Base-by-base conservation (phyloP, 352 stramenopile species). In the Blastocystis sp. region DNA sequence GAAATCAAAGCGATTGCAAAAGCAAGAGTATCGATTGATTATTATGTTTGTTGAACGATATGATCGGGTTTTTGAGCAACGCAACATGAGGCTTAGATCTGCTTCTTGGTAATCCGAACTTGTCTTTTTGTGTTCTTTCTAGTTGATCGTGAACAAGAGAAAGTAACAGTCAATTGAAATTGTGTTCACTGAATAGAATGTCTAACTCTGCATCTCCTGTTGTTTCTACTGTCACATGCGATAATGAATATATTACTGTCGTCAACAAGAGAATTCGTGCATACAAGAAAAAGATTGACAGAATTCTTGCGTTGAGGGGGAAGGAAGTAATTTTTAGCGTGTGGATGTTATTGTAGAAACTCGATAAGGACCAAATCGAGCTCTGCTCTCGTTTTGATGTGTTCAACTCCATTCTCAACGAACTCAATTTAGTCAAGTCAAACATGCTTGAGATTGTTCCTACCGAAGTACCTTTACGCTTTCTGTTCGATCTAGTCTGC, bases 261-360 rank as follows among this genome's bases (percentile, higher is more conserved):
- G n/a, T 81, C 3, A 81, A 64, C 41, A 81, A 63, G 69, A 63
- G 69, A 81, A 81, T 81, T 37, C 41, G 69, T 30, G 69, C 69
- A 20, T 81, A 65, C 45, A 81, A 81, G 45, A 81, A 81, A 53
- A 81, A 81, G 41, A n/a, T 81, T 7, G 69, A 81, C 3, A 16
- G 69, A 39, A 81, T 81, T 62, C 62, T 18, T 81, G 69, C 24
- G 24, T 39, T 81, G 30, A 59, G 45, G 24, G 20, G 18, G 4
- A 81, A 81, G 69, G 34, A 81, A 53, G 69, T 81, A 26, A 34
- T 24, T 63, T 1, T 56, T 62, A 13, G 34, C 0, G 6, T 65
- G 1, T n/a, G 11, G 0, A 20, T 30, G 62, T 56, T 13, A n/a
- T 9, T 81, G 11, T 43, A 81, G 69, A 41, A 81, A 43, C 16